These are phyloP conservation scores for Eustoma russellianum DNA, from an alignment of 257 asterid genomes.

Conservation along the genomic window DNA sequence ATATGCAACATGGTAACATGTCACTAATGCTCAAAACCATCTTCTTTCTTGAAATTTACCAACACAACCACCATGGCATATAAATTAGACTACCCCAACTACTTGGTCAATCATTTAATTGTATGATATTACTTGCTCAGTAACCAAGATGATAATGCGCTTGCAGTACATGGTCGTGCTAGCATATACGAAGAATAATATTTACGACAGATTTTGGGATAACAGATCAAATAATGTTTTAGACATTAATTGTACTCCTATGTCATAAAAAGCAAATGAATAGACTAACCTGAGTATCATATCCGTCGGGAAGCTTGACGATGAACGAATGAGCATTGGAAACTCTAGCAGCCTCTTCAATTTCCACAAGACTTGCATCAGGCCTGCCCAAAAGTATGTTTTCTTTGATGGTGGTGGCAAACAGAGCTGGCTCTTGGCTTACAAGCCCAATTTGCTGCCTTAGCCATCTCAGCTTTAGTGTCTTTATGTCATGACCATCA, in stretches of 20 bases:
- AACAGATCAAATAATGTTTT: no score
- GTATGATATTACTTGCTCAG: not conserved
- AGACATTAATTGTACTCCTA: no score
- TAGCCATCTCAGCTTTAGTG: slow-evolving; percentile 61
- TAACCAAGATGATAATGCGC: not conserved
- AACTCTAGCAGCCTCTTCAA: slow-evolving; percentile 83
- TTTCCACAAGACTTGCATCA: slow-evolving; percentile 47
- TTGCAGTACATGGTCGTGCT: not conserved
- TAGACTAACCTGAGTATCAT: slow-evolving; percentile 62
- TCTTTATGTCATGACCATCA: slow-evolving; percentile 71
- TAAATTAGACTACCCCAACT: not conserved
- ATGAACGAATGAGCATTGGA: slow-evolving; percentile 80
- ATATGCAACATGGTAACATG: slow-evolving; percentile 7
- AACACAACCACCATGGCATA: no score
- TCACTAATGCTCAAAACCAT: no score
- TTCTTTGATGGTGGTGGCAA: slow-evolving; percentile 79
- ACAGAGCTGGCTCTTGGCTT: slow-evolving; percentile 89
- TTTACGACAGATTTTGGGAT: no score
- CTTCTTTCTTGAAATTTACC: no score
- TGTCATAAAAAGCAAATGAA: not conserved
- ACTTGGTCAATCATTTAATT: slow-evolving; percentile 2
- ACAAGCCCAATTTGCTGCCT: slow-evolving; percentile 86
- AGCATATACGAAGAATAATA: not conserved
- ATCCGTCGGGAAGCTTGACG: slow-evolving; percentile 74
- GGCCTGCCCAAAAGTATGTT: slow-evolving; percentile 71